A percentile compares a stretch with the other conserved stretches of the same genome.
phyloP scores from a whole-genome alignment of 352 stramenopile species.

The Globisporangium rhizosaccharum region DNA sequence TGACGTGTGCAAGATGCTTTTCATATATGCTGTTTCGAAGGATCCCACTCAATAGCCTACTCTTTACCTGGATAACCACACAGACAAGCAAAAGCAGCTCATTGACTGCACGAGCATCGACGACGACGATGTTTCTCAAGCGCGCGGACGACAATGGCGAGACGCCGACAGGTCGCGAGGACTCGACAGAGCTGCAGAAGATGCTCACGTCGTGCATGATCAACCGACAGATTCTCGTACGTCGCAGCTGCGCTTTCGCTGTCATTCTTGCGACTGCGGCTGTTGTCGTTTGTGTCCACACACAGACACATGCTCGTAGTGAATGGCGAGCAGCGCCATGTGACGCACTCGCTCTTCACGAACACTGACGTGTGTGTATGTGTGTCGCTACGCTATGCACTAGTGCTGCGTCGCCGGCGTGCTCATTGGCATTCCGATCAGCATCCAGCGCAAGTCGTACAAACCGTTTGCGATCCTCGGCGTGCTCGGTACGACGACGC shows the following conservation, averaged over 20 bases:
- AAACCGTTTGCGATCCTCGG: slow-evolving; percentile 71
- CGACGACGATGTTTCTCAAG: slow-evolving; percentile 38
- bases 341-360: not conserved
- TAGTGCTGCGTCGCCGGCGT: slow-evolving; percentile 78
- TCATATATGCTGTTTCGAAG: not conserved
- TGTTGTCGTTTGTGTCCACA: not conserved
- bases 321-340: not conserved
- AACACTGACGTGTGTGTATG: not conserved
- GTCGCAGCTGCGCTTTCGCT: not conserved
- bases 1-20: slow-evolving; percentile 2
- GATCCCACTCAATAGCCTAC: not conserved
- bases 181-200: slow-evolving; percentile 67
- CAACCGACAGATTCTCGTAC: slow-evolving; percentile 75
- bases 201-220: slow-evolving; percentile 86
- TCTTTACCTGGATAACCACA: too few relatives aligned
- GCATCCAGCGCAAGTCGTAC: slow-evolving; percentile 77
- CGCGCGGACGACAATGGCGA: slow-evolving; percentile 32
- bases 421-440: slow-evolving; percentile 77
- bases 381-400: too few relatives aligned
- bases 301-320: not conserved
- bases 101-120: not conserved
- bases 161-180: slow-evolving; percentile 56
- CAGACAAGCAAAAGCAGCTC: not conserved
- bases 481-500: slow-evolving; percentile 42
- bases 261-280: too few relatives aligned